Conservation (phyloP, 2,329 filamentous ascomycete genomes). For the Aspergillus cejpii region DNA sequence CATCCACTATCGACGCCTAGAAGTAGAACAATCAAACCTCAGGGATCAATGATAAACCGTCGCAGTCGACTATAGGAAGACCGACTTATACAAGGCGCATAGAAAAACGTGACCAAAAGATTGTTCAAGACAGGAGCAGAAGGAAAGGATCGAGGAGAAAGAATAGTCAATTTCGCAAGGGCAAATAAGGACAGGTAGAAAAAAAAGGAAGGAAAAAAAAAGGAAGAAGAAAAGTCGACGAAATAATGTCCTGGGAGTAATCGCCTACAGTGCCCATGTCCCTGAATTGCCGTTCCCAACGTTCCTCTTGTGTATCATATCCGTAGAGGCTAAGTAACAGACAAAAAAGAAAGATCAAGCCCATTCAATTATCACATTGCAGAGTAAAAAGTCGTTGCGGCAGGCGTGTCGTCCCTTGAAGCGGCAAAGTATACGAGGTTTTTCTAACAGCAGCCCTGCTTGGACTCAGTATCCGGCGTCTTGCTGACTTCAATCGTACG, state of each 20-base stretch:
- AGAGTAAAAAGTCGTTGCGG: slow-evolving; percentile 34
- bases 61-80: no score
- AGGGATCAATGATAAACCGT: no score
- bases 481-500: slow-evolving; percentile 80
- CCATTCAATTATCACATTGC: slow-evolving; percentile 36
- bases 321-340: slow-evolving; percentile 31
- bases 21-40: no score
- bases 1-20: no score
- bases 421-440: slow-evolving; percentile 6
- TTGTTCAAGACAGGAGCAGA: not conserved
- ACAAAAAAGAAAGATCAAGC: slow-evolving; percentile 33
- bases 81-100: no score
- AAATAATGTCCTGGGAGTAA: slow-evolving; percentile 13
- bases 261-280: slow-evolving; percentile 21
- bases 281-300: slow-evolving; percentile 23
- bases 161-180: slow-evolving; percentile 22
- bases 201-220: slow-evolving; percentile 16
- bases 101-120: no score
- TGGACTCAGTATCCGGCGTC: slow-evolving; percentile 69
- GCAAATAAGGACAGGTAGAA: slow-evolving; percentile 14
- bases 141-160: slow-evolving; percentile 11
- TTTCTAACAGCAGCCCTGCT: slow-evolving; percentile 47
- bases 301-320: slow-evolving; percentile 32
- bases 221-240: slow-evolving; percentile 14
- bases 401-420: slow-evolving; percentile 23